Percentiles rank a stretch among this genome's conserved stretches.
Conservation (phyloP, 768 basidiomycete species). For the Agaricus sinodeliciosus region DNA sequence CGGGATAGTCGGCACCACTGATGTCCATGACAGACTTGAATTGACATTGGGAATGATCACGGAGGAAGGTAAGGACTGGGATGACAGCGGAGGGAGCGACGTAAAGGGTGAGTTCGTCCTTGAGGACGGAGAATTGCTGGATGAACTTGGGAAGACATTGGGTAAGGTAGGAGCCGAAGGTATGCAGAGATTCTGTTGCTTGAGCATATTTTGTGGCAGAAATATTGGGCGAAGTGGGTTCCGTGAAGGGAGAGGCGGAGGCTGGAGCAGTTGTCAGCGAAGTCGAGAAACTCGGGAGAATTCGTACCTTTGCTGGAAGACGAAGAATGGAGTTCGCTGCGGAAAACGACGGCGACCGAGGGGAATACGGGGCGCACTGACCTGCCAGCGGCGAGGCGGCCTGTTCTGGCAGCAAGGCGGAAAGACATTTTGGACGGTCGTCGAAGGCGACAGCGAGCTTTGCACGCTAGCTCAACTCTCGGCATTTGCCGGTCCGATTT, state of each 20-base stretch:
- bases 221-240: constrained; percentile 86
- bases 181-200: constrained; percentile 75
- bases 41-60: constrained; percentile 93
- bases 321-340: constrained; percentile 38
- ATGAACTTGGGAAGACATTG: constrained; percentile 95
- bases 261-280: constrained; percentile 28
- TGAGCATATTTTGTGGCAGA: constrained; percentile 64
- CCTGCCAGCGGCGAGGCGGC: constrained; percentile 34
- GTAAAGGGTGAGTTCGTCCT: constrained; percentile 93
- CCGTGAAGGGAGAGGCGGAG: constrained; percentile 75
- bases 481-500: constrained; percentile 28
- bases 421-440: constrained; percentile 26
- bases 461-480: constrained; percentile 14
- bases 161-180: constrained; percentile 88
- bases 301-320: constrained; percentile 40
- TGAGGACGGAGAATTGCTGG: constrained; percentile 95
- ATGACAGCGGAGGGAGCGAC: constrained; percentile 74
- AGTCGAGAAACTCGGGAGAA: constrained; percentile 4
- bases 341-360: constrained; percentile 15
- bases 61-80: constrained; percentile 85
- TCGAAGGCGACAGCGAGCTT: constrained; percentile 11
- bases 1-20: constrained; percentile 92
- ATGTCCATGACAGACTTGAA: constrained; percentile 93
- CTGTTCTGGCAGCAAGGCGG: constrained; percentile 35
- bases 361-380: constrained; percentile 26